Evolutionary conservation across 345 rosid species (phyloP).

Genomic region (Pistacia atlantica): DNA sequence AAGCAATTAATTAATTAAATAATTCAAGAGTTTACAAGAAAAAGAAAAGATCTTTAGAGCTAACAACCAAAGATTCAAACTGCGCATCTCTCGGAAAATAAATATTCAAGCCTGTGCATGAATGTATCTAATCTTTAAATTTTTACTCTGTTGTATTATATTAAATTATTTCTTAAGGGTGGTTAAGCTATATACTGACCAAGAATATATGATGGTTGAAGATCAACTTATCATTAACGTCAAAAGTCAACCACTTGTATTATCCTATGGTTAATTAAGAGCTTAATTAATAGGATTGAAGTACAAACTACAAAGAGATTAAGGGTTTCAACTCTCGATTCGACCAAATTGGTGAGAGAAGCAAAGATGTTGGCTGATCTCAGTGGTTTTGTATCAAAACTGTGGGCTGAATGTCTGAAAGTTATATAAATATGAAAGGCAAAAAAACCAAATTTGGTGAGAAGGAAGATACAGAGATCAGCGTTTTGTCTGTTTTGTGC

Average conservation of each 20-base stretch:
- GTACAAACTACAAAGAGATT: neutral
- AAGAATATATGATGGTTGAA: neutral
- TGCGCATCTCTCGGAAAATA: neutral
- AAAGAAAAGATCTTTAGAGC: neutral
- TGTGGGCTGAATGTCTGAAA: too few relatives aligned
- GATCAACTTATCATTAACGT: neutral
- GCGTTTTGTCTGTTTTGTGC: too few relatives aligned
- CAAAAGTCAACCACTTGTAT: neutral
- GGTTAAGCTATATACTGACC: conserved; percentile 15
- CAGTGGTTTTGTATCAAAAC: too few relatives aligned
- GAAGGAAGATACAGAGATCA: too few relatives aligned
- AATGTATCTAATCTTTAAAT: neutral
- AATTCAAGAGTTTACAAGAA: neutral
- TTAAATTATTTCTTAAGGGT: neutral
- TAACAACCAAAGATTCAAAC: neutral
- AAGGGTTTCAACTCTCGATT: neutral
- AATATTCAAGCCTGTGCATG: neutral
- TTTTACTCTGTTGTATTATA: neutral
- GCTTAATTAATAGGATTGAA: neutral
- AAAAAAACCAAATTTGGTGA: too few relatives aligned
- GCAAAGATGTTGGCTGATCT: too few relatives aligned
- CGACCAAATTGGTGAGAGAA: neutral
- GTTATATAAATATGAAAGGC: too few relatives aligned
- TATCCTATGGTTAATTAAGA: neutral
- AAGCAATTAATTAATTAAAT: neutral